Evolutionary conservation across 306 rosid genomes (phyloP).

Genomic region (Casuarina glauca): DNA sequence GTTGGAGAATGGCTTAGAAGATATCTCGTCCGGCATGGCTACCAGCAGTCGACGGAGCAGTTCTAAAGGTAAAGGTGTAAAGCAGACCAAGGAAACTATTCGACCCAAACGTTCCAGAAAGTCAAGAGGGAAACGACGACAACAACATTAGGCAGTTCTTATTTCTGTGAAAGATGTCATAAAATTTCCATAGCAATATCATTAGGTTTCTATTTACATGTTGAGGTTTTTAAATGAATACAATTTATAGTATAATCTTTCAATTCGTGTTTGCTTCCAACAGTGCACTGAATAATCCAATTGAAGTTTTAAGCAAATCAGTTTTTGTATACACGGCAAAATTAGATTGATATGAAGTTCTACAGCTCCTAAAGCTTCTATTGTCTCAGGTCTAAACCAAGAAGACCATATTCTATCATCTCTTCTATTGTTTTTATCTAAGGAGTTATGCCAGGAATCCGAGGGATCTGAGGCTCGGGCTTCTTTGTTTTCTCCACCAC

Average conservation of each 20-base stretch:
- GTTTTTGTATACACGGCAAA: too few species aligned
- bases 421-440: conserved; percentile 20
- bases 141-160: too few species aligned
- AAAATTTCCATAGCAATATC: too few species aligned
- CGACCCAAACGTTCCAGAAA: too few species aligned
- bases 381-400: conserved; percentile 18
- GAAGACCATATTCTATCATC: background rate
- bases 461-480: conserved; percentile 63
- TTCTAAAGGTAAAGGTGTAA: background rate
- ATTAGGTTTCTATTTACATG: too few species aligned
- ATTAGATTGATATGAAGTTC: background rate
- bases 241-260: too few species aligned
- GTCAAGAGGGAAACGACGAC: too few species aligned
- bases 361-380: background rate
- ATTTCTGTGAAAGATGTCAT: too few species aligned
- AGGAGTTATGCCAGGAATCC: conserved; percentile 73
- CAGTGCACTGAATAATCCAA: too few species aligned
- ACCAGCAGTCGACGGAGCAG: conserved; percentile 24
- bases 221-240: too few species aligned
- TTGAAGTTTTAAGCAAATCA: too few species aligned
- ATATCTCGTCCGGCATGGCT: conserved; percentile 43
- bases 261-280: too few species aligned
- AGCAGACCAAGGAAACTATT: background rate
- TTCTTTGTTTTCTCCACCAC: conserved; percentile 70
- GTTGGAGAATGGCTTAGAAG: conserved; percentile 54